A percentile compares a stretch with the other conserved stretches of the same genome.
These are phyloP conservation scores for Ustilago loliicola DNA, from an alignment of 1,284 basidiomycete genomes.

Conservation along the genomic window DNA sequence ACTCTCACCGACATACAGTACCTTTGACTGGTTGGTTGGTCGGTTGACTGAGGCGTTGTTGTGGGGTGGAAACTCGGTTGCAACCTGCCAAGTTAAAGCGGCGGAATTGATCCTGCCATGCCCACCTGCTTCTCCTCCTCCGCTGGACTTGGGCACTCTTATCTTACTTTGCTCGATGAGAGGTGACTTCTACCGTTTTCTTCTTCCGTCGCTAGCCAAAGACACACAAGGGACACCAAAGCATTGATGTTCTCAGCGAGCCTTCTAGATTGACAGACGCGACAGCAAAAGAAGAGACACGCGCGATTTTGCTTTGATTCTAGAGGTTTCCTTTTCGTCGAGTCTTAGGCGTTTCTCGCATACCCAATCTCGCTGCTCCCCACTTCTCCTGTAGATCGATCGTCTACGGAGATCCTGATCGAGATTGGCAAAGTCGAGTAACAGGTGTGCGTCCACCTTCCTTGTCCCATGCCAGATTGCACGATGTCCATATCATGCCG, in stretches of 20 bases:
- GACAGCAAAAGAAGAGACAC: background rate
- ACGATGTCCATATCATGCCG: too few relatives aligned
- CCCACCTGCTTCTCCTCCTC: background rate
- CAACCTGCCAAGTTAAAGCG: background rate
- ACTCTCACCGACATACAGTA: too few relatives aligned
- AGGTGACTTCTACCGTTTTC: background rate
- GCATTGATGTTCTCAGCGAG: background rate
- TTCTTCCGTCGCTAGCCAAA: background rate
- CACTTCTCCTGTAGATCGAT: background rate
- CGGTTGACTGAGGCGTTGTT: background rate
- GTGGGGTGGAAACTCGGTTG: background rate
- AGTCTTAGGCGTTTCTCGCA: background rate
- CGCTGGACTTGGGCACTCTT: too few relatives aligned
- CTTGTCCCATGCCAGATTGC: too few relatives aligned
- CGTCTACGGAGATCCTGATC: background rate
- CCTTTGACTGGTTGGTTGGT: background rate
- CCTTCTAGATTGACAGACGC: background rate
- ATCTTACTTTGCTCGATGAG: too few relatives aligned
- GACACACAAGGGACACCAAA: background rate
- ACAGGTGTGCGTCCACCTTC: too few relatives aligned
- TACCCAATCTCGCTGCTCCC: background rate
- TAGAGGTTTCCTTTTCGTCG: background rate
- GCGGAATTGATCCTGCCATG: background rate
- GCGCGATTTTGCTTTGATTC: background rate
- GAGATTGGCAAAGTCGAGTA: too few relatives aligned